phyloP scores from a whole-genome alignment of 306 rosid genomes.

The Citrullus colocynthis region DNA sequence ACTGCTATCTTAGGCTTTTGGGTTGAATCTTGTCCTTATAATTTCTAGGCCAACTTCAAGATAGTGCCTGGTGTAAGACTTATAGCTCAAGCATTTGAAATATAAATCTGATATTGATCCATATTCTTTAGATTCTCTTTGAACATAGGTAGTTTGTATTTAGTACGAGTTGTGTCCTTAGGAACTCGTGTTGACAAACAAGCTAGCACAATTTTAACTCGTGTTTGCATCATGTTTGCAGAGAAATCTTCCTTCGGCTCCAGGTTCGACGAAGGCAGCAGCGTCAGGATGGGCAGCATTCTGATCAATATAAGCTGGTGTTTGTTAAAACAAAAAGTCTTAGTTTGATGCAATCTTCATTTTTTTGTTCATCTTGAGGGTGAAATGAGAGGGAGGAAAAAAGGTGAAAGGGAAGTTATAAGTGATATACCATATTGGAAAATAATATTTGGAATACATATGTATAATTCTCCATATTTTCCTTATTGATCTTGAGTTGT shows the following conservation, averaged over 20 bases:
- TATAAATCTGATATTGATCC: not conserved
- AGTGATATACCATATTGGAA: not conserved
- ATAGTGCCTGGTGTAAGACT: not conserved
- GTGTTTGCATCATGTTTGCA: conserved; percentile 21
- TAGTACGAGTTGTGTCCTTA: not conserved
- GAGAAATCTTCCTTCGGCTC: conserved; percentile 64
- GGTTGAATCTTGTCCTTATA: not conserved
- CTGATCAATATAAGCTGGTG: conserved; percentile 26
- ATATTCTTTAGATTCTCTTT: not conserved
- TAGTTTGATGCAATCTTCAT: conserved; percentile 11
- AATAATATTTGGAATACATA: not conserved
- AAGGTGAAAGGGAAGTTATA: not conserved
- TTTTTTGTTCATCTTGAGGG: not conserved
- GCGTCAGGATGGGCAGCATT: conserved; percentile 99
- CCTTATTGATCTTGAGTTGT: not conserved
- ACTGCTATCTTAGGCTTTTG: not conserved
- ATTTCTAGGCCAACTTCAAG: not conserved
- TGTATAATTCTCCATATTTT: not conserved
- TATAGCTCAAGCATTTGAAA: no score
- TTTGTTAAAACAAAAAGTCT: conserved; percentile 7
- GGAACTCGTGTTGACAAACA: not conserved
- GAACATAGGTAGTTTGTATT: not conserved
- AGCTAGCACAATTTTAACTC: not conserved
- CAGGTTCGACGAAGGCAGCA: conserved; percentile 45
- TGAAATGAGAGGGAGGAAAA: not conserved